phyloP scores from a whole-genome alignment of 2,329 filamentous ascomycete species.

The Leptographium radiaticola region DNA sequence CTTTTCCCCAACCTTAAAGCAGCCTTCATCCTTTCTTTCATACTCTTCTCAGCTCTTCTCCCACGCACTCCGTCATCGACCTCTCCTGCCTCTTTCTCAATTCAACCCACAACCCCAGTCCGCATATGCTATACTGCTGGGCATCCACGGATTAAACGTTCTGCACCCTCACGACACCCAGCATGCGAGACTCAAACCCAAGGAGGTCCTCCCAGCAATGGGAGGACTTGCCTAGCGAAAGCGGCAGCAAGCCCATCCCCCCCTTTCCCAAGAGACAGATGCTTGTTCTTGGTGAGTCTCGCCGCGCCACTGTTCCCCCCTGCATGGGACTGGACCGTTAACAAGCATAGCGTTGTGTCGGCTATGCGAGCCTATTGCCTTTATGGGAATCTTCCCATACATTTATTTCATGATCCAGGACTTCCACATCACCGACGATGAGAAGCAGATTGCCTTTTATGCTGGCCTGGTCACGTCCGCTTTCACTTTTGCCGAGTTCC shows the following conservation, averaged over 20 bases:
- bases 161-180: not conserved
- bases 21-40: no score
- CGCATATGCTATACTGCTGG: no score
- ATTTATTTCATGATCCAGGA: constrained; percentile 96
- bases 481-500: constrained; percentile 92
- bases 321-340: not conserved
- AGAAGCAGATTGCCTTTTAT: constrained; percentile 76
- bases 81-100: no score
- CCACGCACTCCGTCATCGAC: no score
- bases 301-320: not conserved
- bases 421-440: constrained; percentile 70
- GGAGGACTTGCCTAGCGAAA: not conserved
- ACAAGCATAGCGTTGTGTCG: constrained; percentile 61
- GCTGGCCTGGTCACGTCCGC: constrained; percentile 93
- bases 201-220: not conserved
- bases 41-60: not conserved
- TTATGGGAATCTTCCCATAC: constrained; percentile 99
- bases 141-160: not conserved
- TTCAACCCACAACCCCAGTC: no score
- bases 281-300: constrained; percentile 22
- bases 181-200: not conserved
- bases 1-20: no score
- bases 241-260: constrained; percentile 10
- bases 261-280: constrained; percentile 24
- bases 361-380: constrained; percentile 96